These are phyloP conservation scores for Rozella allomycis DNA, from an alignment of 371 early-diverging fungal species.

Conservation along the genomic window DNA sequence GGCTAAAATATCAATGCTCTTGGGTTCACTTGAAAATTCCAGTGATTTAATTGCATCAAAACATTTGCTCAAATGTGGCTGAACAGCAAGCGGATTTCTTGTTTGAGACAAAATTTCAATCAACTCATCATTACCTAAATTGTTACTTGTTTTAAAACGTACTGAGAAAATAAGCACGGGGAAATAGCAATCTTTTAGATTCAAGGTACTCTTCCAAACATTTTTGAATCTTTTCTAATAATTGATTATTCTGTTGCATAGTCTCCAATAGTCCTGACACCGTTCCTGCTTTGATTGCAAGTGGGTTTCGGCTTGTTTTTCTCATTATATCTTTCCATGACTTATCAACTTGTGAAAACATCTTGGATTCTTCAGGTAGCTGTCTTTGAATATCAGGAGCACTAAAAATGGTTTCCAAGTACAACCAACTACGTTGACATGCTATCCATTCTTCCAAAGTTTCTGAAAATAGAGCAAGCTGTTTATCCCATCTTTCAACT, in stretches of 20 bases:
- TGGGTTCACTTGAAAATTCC: conserved; percentile 24
- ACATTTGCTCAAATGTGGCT: conserved; percentile 30
- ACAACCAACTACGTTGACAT: conserved; percentile 30
- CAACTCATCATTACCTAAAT: conserved; percentile 34
- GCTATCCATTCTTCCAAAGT: conserved; percentile 29
- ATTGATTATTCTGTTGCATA: conserved; percentile 26
- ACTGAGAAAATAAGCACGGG: conserved; percentile 33
- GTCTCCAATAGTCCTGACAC: conserved; percentile 25
- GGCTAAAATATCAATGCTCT: conserved; percentile 25
- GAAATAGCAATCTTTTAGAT: conserved; percentile 27
- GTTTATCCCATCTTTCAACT: conserved; percentile 27
- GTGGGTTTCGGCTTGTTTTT: conserved; percentile 23
- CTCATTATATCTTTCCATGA: conserved; percentile 32
- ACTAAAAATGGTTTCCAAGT: conserved; percentile 29
- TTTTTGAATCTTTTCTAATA: conserved; percentile 31
- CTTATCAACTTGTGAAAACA: conserved; percentile 30
- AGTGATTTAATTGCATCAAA: conserved; percentile 30
- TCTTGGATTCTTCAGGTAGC: conserved; percentile 30
- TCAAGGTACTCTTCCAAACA: conserved; percentile 33
- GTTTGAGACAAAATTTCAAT: conserved; percentile 32
- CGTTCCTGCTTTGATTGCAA: conserved; percentile 28
- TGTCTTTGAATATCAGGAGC: conserved; percentile 35
- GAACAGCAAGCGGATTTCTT: conserved; percentile 30
- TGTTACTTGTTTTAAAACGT: too few species aligned
- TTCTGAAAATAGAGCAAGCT: conserved; percentile 22